A percentile compares a stretch with the other conserved stretches of the same genome.
These are phyloP conservation scores for Thalassiosira mediterranea DNA, from an alignment of 352 stramenopile genomes.

Conservation along the genomic window DNA sequence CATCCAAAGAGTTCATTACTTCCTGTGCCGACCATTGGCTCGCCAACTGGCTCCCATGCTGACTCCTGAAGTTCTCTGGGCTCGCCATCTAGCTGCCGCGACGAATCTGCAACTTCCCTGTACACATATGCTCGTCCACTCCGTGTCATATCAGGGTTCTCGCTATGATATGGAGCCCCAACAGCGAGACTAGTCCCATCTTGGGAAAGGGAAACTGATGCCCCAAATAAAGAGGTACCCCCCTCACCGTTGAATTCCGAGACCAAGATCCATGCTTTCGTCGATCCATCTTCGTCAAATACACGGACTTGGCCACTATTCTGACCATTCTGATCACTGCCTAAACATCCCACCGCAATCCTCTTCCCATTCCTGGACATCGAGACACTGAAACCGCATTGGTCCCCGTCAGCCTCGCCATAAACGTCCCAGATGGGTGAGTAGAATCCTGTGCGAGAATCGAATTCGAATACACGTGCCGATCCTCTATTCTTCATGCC, in stretches of 20 bases:
- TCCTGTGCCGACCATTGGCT: constrained; percentile 26
- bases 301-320: constrained; percentile 56
- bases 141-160: constrained; percentile 31
- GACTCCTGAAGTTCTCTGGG: constrained; percentile 2
- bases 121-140: constrained; percentile 55
- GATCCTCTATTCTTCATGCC: constrained; percentile 53
- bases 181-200: constrained; percentile 49
- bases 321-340: constrained; percentile 49
- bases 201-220: constrained; percentile 59
- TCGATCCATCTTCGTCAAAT: constrained; percentile 50
- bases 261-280: constrained; percentile 40
- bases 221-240: constrained; percentile 51
- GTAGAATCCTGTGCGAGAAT: constrained; percentile 36
- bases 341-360: constrained; percentile 50
- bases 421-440: constrained; percentile 40
- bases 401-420: constrained; percentile 56
- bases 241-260: constrained; percentile 40
- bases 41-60: constrained; percentile 37
- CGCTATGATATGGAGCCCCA: constrained; percentile 52
- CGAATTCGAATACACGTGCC: constrained; percentile 53
- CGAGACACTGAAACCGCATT: constrained; percentile 59
- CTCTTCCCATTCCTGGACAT: constrained; percentile 53
- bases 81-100: constrained; percentile 35
- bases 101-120: constrained; percentile 22
- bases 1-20: constrained; percentile 55